A percentile compares a stretch with the other conserved stretches of the same genome.
Evolutionary conservation across 129 eudicot species (phyloP).

Genomic region (Flaveria bidentis): DNA sequence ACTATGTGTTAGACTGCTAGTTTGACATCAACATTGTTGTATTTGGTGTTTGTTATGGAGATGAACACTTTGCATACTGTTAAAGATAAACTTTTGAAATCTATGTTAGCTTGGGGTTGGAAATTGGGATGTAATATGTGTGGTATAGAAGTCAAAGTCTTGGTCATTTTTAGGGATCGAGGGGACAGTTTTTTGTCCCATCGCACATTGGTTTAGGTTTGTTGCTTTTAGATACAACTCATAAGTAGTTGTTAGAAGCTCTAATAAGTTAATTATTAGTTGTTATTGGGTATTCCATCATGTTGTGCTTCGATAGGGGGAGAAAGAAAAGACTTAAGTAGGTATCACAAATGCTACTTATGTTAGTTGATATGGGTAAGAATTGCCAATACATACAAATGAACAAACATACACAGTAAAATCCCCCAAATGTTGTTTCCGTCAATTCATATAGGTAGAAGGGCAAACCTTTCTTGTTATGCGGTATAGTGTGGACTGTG

Average conservation of each 20-base stretch:
- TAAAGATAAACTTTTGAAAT: constrained; percentile 10
- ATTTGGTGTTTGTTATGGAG: constrained; percentile 5
- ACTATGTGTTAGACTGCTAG: background rate
- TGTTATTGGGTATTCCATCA: background rate
- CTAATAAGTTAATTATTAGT: background rate
- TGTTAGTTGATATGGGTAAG: background rate
- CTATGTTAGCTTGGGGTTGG: background rate
- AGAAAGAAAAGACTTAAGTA: background rate
- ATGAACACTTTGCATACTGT: constrained; percentile 13
- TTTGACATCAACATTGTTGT: constrained; percentile 21
- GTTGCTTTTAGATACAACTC: background rate
- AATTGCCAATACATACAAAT: background rate
- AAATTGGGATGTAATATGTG: constrained; percentile 5
- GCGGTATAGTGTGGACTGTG: background rate
- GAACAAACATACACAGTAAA: too few relatives aligned
- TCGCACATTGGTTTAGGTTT: background rate
- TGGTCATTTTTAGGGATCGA: background rate
- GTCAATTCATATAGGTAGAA: too few relatives aligned
- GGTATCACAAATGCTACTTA: background rate
- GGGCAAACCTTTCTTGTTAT: background rate
- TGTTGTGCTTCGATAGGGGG: background rate
- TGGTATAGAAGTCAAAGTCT: background rate
- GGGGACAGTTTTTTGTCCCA: background rate
- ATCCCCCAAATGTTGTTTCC: too few relatives aligned
- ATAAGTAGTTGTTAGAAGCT: background rate